Conservation (phyloP, 768 basidiomycete species). For the Termitomyces sp. region DNA sequence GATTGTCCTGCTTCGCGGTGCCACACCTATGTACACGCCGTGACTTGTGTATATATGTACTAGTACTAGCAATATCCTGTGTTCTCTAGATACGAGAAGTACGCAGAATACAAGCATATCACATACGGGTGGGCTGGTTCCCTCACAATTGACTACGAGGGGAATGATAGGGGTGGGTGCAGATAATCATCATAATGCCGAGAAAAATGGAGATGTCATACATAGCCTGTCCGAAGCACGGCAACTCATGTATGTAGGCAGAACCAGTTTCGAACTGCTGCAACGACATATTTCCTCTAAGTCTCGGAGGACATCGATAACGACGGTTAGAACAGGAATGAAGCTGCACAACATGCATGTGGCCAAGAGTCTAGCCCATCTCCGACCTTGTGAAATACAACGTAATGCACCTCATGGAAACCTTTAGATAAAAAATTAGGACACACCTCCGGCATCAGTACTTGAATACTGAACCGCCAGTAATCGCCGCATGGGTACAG, state of each 20-base stretch:
- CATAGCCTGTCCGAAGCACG: neutral
- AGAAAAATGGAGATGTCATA: conserved; percentile 8
- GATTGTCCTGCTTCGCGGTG: no score
- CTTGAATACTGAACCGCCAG: neutral
- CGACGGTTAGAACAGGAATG: no score
- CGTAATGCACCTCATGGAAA: neutral
- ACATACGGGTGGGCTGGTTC: no score
- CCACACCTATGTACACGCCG: no score
- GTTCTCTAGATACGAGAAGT: neutral
- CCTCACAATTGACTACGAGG: neutral
- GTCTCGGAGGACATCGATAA: neutral
- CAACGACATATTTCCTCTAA: neutral
- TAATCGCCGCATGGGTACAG: neutral
- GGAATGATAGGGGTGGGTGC: neutral
- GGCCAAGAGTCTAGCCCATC: neutral
- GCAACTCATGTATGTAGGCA: neutral
- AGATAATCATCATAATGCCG: no score
- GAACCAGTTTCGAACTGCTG: neutral
- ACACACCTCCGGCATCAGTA: neutral
- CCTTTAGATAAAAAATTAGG: neutral
- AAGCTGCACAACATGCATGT: no score
- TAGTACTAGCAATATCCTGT: neutral
- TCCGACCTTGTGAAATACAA: neutral
- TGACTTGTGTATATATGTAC: no score
- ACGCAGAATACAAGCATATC: neutral